Base-by-base conservation (phyloP, 106 monocot genomes). In the Posidonia australis region DNA sequence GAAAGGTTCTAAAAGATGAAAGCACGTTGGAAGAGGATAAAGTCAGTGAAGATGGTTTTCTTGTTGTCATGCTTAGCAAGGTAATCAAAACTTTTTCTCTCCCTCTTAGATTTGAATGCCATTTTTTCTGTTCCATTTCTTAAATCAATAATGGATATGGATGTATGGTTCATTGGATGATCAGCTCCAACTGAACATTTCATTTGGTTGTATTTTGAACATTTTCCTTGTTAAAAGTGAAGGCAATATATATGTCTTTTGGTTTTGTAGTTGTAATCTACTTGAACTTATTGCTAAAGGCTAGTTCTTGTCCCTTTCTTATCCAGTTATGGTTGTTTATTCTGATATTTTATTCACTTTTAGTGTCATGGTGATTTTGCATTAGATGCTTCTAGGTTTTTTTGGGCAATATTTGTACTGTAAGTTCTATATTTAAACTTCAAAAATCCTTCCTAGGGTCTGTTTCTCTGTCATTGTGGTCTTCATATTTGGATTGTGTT, bases 41-140 rank as follows among this genome's bases (percentile, higher is more conserved):
- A 77, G 76, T 98, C 55, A 76, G 51, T 59, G 96, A 98, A 79
- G 74, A 87, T 77, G 87, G 90, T 45, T 98, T 98, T 83, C 82
- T 98, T 67, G 96, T 98, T 66, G 96, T 98, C 70, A 98, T 98
- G 96, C 96, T 90, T 53, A 90, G 86, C 72, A 96, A 96, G 90
- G 94, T 96, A 62, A 46, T 22, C 3, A 16, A 19, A 26, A 29
- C 26, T 28, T 31, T 36, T 17, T 32, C 1, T 13, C 0, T 26
- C n/a, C 10, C 23, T n/a, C n/a, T n/a, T 63, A 53, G 11, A n/a
- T 67, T 54, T 36, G 19, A 67, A 28, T 54, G 20, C 26, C 21
- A 1, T 32, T 67, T 36, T 22, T 54, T 54, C 22, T 24, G 27
- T 11, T 47, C 5, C n/a, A 49, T 16, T 1, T 14, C 16, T 31